Base-by-base conservation (phyloP, 768 basidiomycete genomes). In the Russula sp. region DNA sequence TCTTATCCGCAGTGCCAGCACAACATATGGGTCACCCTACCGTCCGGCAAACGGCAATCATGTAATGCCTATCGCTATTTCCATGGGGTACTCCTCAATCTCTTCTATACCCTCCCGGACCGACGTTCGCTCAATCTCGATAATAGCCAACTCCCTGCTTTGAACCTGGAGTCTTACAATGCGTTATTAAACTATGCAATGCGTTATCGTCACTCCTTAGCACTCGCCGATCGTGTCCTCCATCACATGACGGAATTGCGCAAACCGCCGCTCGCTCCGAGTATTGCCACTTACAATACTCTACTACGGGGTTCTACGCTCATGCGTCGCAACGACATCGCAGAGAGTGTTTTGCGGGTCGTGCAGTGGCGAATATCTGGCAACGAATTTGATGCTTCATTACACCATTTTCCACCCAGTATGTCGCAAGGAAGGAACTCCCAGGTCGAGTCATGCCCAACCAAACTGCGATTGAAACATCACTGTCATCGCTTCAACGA, bases 181-280 rank as follows among this genome's bases (percentile, higher is more conserved):
- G 68, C 82, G 0, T 78, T 92, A 32, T 66, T 91, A 4, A 78
- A 86, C 63, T 90, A 89, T 70, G 75, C 84, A 5, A 76, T 92
- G 39, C 80, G 81, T 8, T 79, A 87, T 66, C 78, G 80, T n/a
- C 72, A 77, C 43, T 84, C 84, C 6, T 72, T 79, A 18, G 60
- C 68, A 1, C 73, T 82, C 29, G 86, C 81, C 0, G 70, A 77
- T 14, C 64, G 69, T 13, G 72, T 90, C 14, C 69, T 88, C 11
- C 64, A 78, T 13, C 81, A 88, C 65, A 85, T 89, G 82, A 74
- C 73, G 20, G 65, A 73, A 18, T 62, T 73, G 2, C 77, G 81
- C 16, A 60, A 72, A 8, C 74, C 76, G 5, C 70, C 73, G 11
- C 66, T 86, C 16, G 61, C 72, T 39, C 84, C 84, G 0, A 74